Base-by-base conservation (phyloP, 345 rosid genomes). In the Gossypium longicalyx region DNA sequence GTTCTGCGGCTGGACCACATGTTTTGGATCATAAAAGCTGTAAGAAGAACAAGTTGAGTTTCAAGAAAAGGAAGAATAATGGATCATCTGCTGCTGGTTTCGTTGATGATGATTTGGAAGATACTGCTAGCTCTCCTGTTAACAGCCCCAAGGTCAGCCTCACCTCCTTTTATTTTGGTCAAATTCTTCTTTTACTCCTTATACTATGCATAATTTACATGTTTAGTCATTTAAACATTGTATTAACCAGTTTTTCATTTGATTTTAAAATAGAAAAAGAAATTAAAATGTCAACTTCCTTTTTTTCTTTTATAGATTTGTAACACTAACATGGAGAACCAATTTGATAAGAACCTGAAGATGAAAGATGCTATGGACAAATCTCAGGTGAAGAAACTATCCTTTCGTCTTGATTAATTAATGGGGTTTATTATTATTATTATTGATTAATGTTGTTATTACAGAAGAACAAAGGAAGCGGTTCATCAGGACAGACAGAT, bases 101-200 rank as follows among this genome's bases (percentile, higher is more conserved):
- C 3, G 57, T 79, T 66, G 90, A 87, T 60, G 87, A 84, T 76
- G 87, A 83, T 79, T 77, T 87, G 76, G 86, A 83, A 78, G 93
- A 89, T 27, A 89, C 93, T 53, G 93, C 93, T 59, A 78, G 77
- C 66, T 87, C 89, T 75, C 89, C 93, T 62, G 79, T 74, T 44
- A 68, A 80, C 41, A 87, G 89, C 13, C 83, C 89, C 43, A 83
- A 80, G 90, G 89, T 89, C 41, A 60, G 15, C 11, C 41, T 47
- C 58, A 70, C 70, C 34, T 25, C 15, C 1, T 38, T 8, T 11
- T 60, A 10, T 45, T 12, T 3, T 17, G 41, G 41, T 34, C 41
- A 34, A 34, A 0, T 34, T 34, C 41, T 34, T 56, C 27, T 9
- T 20, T 9, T 9, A 0, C 12, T 56, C 4, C 41, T 34, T 5